Percentiles rank a stretch among this genome's conserved stretches.
phyloP scores from a whole-genome alignment of 305 asterid species.

The Nicotiana rustica region DNA sequence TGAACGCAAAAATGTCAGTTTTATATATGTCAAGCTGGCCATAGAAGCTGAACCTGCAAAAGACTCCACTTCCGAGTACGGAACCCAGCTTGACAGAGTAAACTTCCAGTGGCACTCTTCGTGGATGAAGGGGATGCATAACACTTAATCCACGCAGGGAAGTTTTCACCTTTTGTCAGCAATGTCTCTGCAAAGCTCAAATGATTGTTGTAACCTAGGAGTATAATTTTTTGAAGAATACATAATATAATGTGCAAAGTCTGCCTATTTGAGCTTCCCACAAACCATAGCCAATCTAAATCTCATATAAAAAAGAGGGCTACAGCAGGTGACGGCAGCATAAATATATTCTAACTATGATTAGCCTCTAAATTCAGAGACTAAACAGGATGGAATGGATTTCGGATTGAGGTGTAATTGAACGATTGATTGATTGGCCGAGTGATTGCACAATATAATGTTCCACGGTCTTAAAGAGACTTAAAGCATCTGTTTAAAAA shows the following conservation, averaged over 20 bases:
- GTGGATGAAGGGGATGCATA: conserved; percentile 43
- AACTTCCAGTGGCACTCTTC: conserved; percentile 45
- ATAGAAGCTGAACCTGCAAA: conserved; percentile 55
- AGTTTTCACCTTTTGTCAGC: conserved; percentile 44
- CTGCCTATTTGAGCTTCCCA: background rate
- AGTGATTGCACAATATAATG: background rate
- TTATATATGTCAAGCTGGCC: background rate
- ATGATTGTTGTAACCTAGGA: conserved; percentile 24
- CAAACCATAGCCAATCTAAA: background rate
- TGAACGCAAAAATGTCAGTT: background rate
- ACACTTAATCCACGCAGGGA: conserved; percentile 46
- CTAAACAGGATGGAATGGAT: background rate
- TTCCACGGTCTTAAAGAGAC: background rate
- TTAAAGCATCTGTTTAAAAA: background rate
- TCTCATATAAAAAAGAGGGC: background rate
- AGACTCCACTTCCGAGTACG: conserved; percentile 45
- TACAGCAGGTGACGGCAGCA: background rate
- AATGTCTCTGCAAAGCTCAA: conserved; percentile 51
- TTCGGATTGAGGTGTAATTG: background rate
- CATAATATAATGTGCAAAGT: background rate
- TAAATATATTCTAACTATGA: background rate
- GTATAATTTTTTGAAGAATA: background rate
- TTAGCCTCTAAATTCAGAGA: background rate
- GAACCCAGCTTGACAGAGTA: conserved; percentile 43
- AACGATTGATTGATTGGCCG: background rate